Base-by-base conservation (phyloP, 306 rosid species). In the Quillaja saponaria region DNA sequence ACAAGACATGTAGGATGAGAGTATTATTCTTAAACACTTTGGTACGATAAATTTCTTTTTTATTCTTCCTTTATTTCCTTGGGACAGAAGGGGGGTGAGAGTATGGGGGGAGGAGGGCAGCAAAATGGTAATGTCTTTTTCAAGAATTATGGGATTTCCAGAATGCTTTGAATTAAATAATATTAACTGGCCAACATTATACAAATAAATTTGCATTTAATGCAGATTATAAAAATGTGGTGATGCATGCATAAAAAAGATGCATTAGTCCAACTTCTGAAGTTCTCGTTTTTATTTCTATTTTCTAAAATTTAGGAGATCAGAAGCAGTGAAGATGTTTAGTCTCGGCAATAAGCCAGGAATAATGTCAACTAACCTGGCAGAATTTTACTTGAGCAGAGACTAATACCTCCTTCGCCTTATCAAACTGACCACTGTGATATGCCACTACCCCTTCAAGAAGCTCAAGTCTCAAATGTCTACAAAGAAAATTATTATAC, bases 371-470 rank as follows among this genome's bases (percentile, higher is more conserved):
- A n/a, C n/a, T n/a, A 46, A 88, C 96, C 92, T 78, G 80, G 37
- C 15, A 61, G 71, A 84, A 81, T 61, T 88, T 91, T 21, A 67
- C 73, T 55, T 42, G 85, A 19, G 98, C 98, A 15, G 88, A 77
- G 56, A 70, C 58, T 73, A 92, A 67, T 48, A 80, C 82, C 63
- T 69, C 59, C 58, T 78, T 81, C 19, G 95, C 79, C 77, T 81
- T 84, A 48, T 79, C 96, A 66, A 82, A 70, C 66, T 74, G 86
- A 52, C 90, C 91, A 61, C 71, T 73, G 53, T 92, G 96, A 80
- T 82, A 92, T 13, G 98, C 95, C 66, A 90, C 95, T 59, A 88
- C 95, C 55, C 96, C 96, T 79, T 92, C 98, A 68, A 92, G 83
- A 61, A 92, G 77, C 81, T 92, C 96, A 39, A 92, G 81, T 72